Base-by-base conservation (phyloP, 495 filamentous ascomycete species). In the Annulohypoxylon stygium region DNA sequence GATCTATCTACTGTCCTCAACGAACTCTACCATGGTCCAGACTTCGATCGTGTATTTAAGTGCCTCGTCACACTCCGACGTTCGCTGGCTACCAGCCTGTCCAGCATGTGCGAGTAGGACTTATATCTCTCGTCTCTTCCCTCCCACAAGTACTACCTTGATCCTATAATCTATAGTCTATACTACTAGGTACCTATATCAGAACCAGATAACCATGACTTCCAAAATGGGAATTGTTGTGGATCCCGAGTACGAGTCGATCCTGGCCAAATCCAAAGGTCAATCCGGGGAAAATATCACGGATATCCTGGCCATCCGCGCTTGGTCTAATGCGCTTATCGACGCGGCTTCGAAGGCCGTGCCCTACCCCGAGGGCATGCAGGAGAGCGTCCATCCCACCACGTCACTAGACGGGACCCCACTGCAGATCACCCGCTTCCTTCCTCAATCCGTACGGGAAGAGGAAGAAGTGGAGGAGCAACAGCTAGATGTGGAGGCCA, bases 391-490 rank as follows among this genome's bases (percentile, higher is more conserved):
- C 2, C 63, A 69, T 59, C 41, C 74, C 5, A 53, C 70, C 67
- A 34, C 20, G 3, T 76, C 77, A 0, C 11, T 59, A 12, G 76
- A 79, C 30, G 78, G 76, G 16, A 74, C 66, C 1, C 16, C 33
- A 3, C 48, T 80, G 63, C 47, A 75, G 43, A 62, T 80, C 18
- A 61, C 71, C 45, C 63, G 60, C 10, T 78, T 78, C 45, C 57
- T 73, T 23, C 73, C 75, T 4, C n/a, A 53, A 9, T 18, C 67
- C 6, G 54, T 59, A 6, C 25, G 39, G 14, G 2, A 43, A 43
- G 39, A 37, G 5, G n/a, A 41, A 3, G 23, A 59, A 11, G 30
- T 30, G 30, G 30, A 30, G 30, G 30, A 30, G 5, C 0, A 3
- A 1, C 30, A 30, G 5, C 3, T 30, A 11, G 39, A 43, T 2